Percentiles rank a stretch among this genome's conserved stretches.
Evolutionary conservation across 768 basidiomycete genomes (phyloP).

Genomic region (Chlorophyllum brunneum): DNA sequence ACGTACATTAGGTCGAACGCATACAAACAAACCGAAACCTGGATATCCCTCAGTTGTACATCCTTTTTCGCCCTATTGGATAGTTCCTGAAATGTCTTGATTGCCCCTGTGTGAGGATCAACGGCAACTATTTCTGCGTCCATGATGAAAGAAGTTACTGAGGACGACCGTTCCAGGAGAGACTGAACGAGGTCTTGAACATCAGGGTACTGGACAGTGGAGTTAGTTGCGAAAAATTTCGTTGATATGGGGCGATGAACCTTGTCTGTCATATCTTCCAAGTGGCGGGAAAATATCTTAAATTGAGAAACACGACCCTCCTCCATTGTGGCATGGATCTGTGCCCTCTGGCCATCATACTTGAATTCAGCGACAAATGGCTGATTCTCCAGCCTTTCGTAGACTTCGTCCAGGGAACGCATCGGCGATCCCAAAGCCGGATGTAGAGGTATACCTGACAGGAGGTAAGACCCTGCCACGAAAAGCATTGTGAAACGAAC

Average conservation of each 20-base stretch:
- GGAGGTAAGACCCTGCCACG: background rate
- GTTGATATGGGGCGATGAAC: constrained; percentile 26
- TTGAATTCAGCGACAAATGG: constrained; percentile 88
- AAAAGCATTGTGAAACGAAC: constrained; percentile 35
- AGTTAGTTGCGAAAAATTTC: background rate
- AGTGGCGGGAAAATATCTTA: constrained; percentile 81
- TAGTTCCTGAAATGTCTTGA: constrained; percentile 84
- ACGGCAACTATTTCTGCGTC: constrained; percentile 89
- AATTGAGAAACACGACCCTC: constrained; percentile 33
- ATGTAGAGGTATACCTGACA: constrained; percentile 71
- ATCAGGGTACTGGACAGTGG: constrained; percentile 69
- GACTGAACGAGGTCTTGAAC: constrained; percentile 53
- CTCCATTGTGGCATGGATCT: constrained; percentile 56
- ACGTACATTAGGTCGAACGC: constrained; percentile 89
- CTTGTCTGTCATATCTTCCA: constrained; percentile 92
- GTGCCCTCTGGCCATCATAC: constrained; percentile 85
- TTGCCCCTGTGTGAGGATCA: constrained; percentile 54
- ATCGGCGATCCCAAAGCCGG: constrained; percentile 87
- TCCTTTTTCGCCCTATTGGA: constrained; percentile 83
- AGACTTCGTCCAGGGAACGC: constrained; percentile 82
- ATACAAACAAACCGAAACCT: constrained; percentile 77
- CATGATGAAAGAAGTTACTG: constrained; percentile 63
- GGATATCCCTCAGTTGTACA: constrained; percentile 70
- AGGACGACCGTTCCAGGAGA: constrained; percentile 41
- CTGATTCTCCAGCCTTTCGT: constrained; percentile 57